Evolutionary conservation across 1,284 basidiomycete genomes (phyloP).

Genomic region (Leccinum insolens): DNA sequence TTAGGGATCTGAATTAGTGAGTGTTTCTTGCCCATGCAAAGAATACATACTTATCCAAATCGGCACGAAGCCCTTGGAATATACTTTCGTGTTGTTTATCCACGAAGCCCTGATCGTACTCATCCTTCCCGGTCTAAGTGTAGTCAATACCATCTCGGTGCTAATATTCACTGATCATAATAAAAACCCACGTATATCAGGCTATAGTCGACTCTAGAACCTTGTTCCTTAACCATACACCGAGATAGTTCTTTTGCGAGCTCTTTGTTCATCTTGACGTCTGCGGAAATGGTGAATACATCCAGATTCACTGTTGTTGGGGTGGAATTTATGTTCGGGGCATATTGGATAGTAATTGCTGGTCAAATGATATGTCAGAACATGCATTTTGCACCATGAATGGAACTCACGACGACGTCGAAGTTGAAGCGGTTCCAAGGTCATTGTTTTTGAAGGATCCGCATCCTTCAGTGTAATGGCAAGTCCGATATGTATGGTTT

Average conservation of each 20-base stretch:
- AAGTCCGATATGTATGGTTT: slow-evolving; percentile 45
- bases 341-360: not conserved
- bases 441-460: slow-evolving; percentile 62
- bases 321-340: not conserved
- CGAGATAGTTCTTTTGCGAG: slow-evolving; percentile 79
- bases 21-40: not conserved
- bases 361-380: not conserved
- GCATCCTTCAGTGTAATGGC: slow-evolving; percentile 43
- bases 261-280: slow-evolving; percentile 69
- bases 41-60: slow-evolving; percentile 66
- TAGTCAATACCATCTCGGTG: not conserved
- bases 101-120: slow-evolving; percentile 74
- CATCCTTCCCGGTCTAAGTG: slow-evolving; percentile 77
- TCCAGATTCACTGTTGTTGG: slow-evolving; percentile 71
- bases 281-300: slow-evolving; percentile 80
- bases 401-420: slow-evolving; percentile 4
- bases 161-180: not conserved
- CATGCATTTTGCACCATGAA: not conserved
- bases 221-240: slow-evolving; percentile 92
- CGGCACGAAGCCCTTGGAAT: slow-evolving; percentile 81
- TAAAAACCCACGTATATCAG: slow-evolving; percentile 75
- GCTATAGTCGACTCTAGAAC: slow-evolving; percentile 72
- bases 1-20: slow-evolving; percentile 6
- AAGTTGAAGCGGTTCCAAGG: not conserved
- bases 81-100: slow-evolving; percentile 68